A percentile compares a stretch with the other conserved stretches of the same genome.
Evolutionary conservation across 2,329 filamentous ascomycete genomes (phyloP).

Genomic region (Aureobasidium vineae): DNA sequence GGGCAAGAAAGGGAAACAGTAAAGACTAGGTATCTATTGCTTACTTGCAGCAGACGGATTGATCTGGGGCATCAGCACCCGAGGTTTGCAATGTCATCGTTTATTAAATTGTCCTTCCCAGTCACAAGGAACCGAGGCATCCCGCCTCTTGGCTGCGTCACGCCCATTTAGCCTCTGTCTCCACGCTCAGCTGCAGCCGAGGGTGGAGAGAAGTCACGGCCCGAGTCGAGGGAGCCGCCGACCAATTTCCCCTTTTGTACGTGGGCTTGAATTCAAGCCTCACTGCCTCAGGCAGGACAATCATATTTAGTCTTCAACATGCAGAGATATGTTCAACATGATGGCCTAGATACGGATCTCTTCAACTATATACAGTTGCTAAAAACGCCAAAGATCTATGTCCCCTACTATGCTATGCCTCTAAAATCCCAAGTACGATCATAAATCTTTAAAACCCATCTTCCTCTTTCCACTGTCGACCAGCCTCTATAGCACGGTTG

Average conservation of each 20-base stretch:
- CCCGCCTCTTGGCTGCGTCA: slow-evolving; percentile 21
- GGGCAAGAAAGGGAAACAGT: not conserved
- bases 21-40: not conserved
- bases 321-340: too few relatives aligned
- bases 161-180: not conserved
- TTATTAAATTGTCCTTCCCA: not conserved
- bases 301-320: not conserved
- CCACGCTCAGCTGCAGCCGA: not conserved
- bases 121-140: slow-evolving; percentile 23
- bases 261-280: not conserved
- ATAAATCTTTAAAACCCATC: slow-evolving; percentile 50
- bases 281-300: not conserved
- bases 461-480: slow-evolving; percentile 55
- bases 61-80: not conserved
- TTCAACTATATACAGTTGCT: not conserved
- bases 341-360: not conserved
- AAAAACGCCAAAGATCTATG: not conserved
- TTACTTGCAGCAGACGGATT: slow-evolving; percentile 6
- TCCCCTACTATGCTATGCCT: not conserved
- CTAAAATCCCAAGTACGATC: not conserved
- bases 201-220: not conserved
- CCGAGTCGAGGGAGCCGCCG: not conserved
- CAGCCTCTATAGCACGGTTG: slow-evolving; percentile 53
- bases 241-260: not conserved
- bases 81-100: slow-evolving; percentile 7